Evolutionary conservation across 2,329 filamentous ascomycete species (phyloP).

Genomic region (Fusarium sp.): DNA sequence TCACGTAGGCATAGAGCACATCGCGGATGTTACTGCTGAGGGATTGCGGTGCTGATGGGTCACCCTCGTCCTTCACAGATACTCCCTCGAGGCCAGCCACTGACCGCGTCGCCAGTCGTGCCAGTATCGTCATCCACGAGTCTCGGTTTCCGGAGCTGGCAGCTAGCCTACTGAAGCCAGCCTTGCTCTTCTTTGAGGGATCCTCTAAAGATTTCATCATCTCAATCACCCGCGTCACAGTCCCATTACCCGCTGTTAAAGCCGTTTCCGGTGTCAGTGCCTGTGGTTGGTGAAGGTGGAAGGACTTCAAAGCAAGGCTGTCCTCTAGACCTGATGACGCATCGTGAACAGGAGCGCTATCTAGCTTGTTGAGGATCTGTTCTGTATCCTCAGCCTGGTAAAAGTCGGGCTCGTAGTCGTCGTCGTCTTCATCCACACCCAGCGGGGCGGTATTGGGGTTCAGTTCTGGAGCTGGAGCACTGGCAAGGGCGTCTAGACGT

Average conservation of each 20-base stretch:
- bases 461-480: constrained; percentile 58
- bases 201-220: constrained; percentile 82
- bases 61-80: constrained; percentile 68
- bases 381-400: constrained; percentile 81
- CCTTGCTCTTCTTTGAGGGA: constrained; percentile 70
- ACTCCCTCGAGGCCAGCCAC: constrained; percentile 75
- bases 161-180: constrained; percentile 85
- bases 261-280: constrained; percentile 78
- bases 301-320: constrained; percentile 77
- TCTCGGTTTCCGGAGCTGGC: constrained; percentile 87
- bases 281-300: constrained; percentile 82
- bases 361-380: constrained; percentile 81
- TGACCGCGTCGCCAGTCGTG: constrained; percentile 85
- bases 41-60: constrained; percentile 51
- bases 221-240: constrained; percentile 81
- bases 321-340: constrained; percentile 47
- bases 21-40: constrained; percentile 82
- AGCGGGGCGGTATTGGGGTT: constrained; percentile 71
- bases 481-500: constrained; percentile 60
- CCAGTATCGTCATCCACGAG: constrained; percentile 90
- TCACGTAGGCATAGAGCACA: constrained; percentile 83
- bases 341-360: constrained; percentile 71
- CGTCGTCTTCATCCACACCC: constrained; percentile 82
- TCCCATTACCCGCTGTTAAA: constrained; percentile 78
- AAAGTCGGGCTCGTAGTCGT: constrained; percentile 91